phyloP scores from a whole-genome alignment of 2,329 filamentous ascomycete species.

The Sporothrix inflata region DNA sequence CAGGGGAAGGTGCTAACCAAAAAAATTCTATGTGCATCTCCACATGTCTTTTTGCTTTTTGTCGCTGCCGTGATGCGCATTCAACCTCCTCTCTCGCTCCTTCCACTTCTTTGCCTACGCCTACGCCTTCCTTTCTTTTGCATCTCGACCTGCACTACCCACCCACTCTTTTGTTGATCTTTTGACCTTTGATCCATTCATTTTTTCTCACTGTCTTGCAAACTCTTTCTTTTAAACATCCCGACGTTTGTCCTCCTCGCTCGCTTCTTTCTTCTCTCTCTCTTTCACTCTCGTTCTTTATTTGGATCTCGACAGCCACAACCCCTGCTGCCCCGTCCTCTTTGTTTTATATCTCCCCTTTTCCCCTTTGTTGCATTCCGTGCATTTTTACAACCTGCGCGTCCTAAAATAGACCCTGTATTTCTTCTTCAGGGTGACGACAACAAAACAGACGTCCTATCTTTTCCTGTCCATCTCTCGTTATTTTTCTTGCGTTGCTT shows the following conservation, averaged over 20 bases:
- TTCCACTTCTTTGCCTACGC: neutral
- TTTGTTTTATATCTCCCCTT: conserved; percentile 26
- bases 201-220: neutral
- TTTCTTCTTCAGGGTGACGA: neutral
- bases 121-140: neutral
- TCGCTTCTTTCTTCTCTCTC: neutral
- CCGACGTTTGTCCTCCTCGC: neutral
- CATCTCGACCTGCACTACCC: neutral
- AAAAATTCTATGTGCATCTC: conserved; percentile 17
- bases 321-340: conserved; percentile 17
- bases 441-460: neutral
- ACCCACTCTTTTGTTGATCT: conserved; percentile 5
- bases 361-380: conserved; percentile 17
- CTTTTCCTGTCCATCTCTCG: neutral
- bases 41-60: conserved; percentile 23
- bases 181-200: conserved; percentile 2
- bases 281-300: conserved; percentile 6
- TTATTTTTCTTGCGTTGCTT: neutral
- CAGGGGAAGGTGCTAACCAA: neutral
- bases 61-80: neutral
- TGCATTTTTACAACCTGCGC: neutral
- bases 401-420: conserved; percentile 12
- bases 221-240: neutral
- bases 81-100: conserved; percentile 19
- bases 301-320: conserved; percentile 10